Conservation (phyloP, 768 basidiomycete genomes). For the Heimioporus sp. region DNA sequence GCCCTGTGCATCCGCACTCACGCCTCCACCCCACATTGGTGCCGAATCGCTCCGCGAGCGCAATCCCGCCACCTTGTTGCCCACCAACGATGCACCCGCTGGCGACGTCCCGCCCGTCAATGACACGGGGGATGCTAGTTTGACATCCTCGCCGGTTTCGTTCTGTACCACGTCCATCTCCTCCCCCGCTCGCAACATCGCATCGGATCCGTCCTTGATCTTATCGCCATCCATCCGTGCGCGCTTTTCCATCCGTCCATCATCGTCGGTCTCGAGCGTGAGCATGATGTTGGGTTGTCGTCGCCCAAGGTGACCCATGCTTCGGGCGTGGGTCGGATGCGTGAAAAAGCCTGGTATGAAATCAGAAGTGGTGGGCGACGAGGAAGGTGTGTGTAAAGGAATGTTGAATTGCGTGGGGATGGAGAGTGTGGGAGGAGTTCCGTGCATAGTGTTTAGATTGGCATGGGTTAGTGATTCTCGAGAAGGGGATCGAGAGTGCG, state of each 20-base stretch:
- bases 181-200: slow-evolving; percentile 9
- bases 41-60: slow-evolving; percentile 26
- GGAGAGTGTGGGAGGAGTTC: slow-evolving; percentile 10
- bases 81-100: slow-evolving; percentile 13
- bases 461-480: slow-evolving; percentile 16
- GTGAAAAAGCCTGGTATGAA: slow-evolving; percentile 9
- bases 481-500: slow-evolving; percentile 21
- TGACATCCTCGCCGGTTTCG: slow-evolving; percentile 12
- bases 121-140: slow-evolving; percentile 22
- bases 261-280: slow-evolving; percentile 23
- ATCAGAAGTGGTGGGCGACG: slow-evolving; percentile 29
- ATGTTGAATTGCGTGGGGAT: slow-evolving; percentile 2
- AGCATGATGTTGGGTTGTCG: slow-evolving; percentile 31
- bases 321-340: slow-evolving; percentile 21
- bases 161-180: slow-evolving; percentile 26
- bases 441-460: slow-evolving; percentile 2
- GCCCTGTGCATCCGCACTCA: slow-evolving; percentile 15
- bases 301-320: slow-evolving; percentile 23
- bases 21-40: slow-evolving; percentile 20
- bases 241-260: slow-evolving; percentile 25
- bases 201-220: slow-evolving; percentile 2
- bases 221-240: slow-evolving; percentile 18
- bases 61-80: slow-evolving; percentile 16
- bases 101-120: slow-evolving; percentile 10
- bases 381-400: slow-evolving; percentile 25